These are phyloP conservation scores for Chenopodium formosanum DNA, from an alignment of 148 eudicot genomes.

Conservation along the genomic window DNA sequence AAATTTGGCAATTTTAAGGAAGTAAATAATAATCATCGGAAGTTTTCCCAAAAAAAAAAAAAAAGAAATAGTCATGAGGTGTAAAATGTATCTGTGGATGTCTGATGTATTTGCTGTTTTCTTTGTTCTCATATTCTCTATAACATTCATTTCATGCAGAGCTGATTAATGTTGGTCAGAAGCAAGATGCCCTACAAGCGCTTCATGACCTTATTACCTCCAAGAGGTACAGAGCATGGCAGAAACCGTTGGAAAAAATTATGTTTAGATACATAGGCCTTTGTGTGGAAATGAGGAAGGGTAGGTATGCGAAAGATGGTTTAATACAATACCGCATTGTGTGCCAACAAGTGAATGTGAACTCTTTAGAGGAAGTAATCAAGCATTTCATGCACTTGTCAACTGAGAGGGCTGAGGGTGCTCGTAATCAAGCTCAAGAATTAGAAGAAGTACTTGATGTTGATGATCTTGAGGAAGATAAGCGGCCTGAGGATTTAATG, in stretches of 20 bases:
- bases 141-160: conserved; percentile 43
- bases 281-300: conserved; percentile 87
- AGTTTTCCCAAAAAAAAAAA: too few species aligned
- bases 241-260: conserved; percentile 71
- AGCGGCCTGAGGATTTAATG: conserved; percentile 94
- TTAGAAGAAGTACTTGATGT: conserved; percentile 91
- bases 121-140: neutral
- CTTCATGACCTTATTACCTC: conserved; percentile 86
- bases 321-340: conserved; percentile 85
- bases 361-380: conserved; percentile 87
- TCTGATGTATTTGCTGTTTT: neutral
- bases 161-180: conserved; percentile 86
- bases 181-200: conserved; percentile 76
- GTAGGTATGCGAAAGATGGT: conserved; percentile 89
- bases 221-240: conserved; percentile 85
- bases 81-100: neutral
- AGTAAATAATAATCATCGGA: too few species aligned
- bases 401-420: conserved; percentile 80
- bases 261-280: conserved; percentile 85
- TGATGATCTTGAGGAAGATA: conserved; percentile 91
- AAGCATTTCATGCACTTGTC: conserved; percentile 93
- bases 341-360: conserved; percentile 92
- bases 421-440: conserved; percentile 87
- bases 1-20: too few species aligned
- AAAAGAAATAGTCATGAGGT: neutral